These are phyloP conservation scores for Botrytis sinoallii DNA, from an alignment of 2,329 filamentous ascomycete species.

Conservation along the genomic window DNA sequence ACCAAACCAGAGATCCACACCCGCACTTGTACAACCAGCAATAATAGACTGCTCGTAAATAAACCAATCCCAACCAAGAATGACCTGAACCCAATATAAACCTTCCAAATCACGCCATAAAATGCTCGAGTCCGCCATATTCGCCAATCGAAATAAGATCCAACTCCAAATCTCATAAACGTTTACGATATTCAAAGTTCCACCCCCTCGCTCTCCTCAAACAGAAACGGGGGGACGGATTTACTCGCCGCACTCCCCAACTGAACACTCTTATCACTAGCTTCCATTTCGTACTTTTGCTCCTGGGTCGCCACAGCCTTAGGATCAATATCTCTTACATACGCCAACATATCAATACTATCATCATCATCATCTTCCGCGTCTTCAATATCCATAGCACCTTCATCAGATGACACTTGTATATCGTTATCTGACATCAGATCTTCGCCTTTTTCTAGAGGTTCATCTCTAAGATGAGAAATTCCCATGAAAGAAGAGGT, in stretches of 20 bases:
- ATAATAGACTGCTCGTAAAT: not conserved
- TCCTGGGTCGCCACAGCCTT: not conserved
- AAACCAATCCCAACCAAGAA: not conserved
- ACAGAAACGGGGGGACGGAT: not conserved
- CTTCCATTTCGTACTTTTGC: conserved; percentile 12
- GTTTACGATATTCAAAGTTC: not conserved
- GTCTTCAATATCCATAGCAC: conserved; percentile 1
- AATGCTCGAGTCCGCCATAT: not conserved
- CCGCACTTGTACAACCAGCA: not conserved
- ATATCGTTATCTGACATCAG: not conserved
- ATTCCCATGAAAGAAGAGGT: not conserved
- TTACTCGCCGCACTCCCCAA: conserved; percentile 5
- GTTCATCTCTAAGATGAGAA: conserved; percentile 5
- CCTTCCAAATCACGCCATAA: not conserved
- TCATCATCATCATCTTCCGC: conserved; percentile 1
- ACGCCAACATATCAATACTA: conserved; percentile 19
- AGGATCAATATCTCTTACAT: conserved; percentile 4
- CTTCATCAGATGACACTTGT: not conserved
- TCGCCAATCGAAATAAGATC: not conserved
- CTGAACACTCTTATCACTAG: conserved; percentile 14
- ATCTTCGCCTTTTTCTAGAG: not conserved
- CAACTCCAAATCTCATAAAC: not conserved
- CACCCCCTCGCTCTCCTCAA: not conserved
- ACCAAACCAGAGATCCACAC: not conserved
- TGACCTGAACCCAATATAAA: not conserved